Base-by-base conservation (phyloP, 2,329 filamentous ascomycete species). In the Boeremia lycopersici region DNA sequence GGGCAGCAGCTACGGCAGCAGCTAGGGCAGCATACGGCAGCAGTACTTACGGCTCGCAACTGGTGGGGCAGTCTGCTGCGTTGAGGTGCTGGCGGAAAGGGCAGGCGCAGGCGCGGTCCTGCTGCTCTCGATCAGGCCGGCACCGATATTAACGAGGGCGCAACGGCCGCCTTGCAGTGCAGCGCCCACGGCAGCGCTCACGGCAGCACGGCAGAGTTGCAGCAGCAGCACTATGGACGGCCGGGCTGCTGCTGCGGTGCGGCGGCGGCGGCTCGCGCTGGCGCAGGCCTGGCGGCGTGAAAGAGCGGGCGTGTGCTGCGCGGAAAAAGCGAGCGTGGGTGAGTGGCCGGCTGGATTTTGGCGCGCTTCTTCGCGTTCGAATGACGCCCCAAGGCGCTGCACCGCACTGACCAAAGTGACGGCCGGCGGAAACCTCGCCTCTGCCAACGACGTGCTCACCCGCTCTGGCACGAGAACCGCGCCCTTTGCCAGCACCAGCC, bases 341-440 rank as follows among this genome's bases (percentile, higher is more conserved):
- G 36, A 36, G 15, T 5, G 25, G 38, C 31, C 30, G 33, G 45
- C 39, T 40, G 34, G 39, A 23, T 46, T 41, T 55, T 45, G 46
- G 46, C 52, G 52, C 40, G 45, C 35, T 33, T 39, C 45, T 45
- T 26, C 12, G 19, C 23, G 23, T 49, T 35, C 38, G 40, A 40
- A 41, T 47, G 53, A 44, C 53, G 48, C 51, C 26, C 46, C 39
- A 52, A 46, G 43, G 31, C 35, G 34, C 34, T 36, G 35, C 11
- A 33, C 10, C 25, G 48, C 48, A 43, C 48, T 38, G 48, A 44
- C 48, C 47, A 43, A 38, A 50, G 31, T 42, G 46, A 55, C 41
- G 12, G 33, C 26, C 51, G 53, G 50, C 51, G 47, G 50, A 53
- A 53, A 42, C 41, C 54, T 52, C 49, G 57, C 56, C 62, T 66